Evolutionary conservation across 257 asterid species (phyloP).

Genomic region (Craterostigma plantagineum): DNA sequence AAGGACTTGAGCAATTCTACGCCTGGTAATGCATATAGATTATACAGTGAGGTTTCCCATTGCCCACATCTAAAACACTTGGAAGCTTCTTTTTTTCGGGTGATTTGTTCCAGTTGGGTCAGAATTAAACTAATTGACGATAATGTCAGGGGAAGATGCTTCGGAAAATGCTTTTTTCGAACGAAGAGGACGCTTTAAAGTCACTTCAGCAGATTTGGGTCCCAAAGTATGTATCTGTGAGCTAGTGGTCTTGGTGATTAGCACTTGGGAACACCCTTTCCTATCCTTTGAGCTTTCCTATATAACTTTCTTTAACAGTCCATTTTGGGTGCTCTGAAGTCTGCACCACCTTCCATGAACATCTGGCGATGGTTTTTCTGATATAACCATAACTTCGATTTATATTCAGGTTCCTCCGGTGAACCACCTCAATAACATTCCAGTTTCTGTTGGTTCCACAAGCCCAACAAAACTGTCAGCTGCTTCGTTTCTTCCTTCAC

Average conservation of each 20-base stretch:
- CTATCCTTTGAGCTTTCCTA: no score
- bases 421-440: slow-evolving; percentile 10
- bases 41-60: background rate
- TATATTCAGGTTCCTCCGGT: background rate
- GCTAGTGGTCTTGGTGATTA: background rate
- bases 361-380: background rate
- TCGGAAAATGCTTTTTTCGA: slow-evolving; percentile 69
- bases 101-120: background rate
- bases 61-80: background rate
- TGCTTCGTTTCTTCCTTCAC: slow-evolving; percentile 57
- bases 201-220: slow-evolving; percentile 71
- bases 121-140: slow-evolving; percentile 1
- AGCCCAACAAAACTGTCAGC: slow-evolving; percentile 29
- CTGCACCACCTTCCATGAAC: no score
- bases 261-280: no score
- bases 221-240: slow-evolving; percentile 27
- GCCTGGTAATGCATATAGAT: slow-evolving; percentile 26
- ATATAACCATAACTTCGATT: slow-evolving; percentile 2
- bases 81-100: background rate
- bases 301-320: no score
- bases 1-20: slow-evolving; percentile 36
- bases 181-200: slow-evolving; percentile 95
- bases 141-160: slow-evolving; percentile 50
- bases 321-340: no score
- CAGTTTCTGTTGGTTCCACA: slow-evolving; percentile 19